phyloP scores from a whole-genome alignment of 2,329 filamentous ascomycete species.

The Fusarium sp. region DNA sequence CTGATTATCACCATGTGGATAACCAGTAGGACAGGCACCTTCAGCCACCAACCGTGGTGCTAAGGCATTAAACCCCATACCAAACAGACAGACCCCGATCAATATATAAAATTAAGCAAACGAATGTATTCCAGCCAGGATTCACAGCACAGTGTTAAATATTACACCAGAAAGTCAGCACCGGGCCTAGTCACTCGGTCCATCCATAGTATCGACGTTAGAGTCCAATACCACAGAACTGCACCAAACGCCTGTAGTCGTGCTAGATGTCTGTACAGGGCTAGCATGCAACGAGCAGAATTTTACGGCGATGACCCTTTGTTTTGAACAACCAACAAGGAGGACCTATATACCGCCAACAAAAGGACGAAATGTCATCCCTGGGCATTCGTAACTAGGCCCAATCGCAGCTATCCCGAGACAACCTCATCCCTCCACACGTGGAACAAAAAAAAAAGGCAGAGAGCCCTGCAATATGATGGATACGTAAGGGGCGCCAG shows the following conservation, averaged over 20 bases:
- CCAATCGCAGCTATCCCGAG: background rate
- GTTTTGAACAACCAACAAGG: background rate
- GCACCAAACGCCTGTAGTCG: background rate
- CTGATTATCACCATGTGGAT: background rate
- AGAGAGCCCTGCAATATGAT: background rate
- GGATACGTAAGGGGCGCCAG: background rate
- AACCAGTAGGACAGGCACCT: too few species aligned
- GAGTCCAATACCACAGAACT: background rate
- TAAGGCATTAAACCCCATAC: background rate
- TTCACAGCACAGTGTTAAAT: too few species aligned
- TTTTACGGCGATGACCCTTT: background rate
- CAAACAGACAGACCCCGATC: background rate
- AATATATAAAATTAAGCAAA: background rate
- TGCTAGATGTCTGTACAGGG: background rate
- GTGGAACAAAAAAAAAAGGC: background rate
- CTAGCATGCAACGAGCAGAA: background rate
- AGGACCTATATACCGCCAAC: background rate
- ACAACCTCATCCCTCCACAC: background rate
- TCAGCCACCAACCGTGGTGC: background rate
- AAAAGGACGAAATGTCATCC: background rate
- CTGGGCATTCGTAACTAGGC: background rate
- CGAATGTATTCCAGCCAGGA: background rate
- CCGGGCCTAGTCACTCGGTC: background rate
- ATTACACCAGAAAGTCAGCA: background rate
- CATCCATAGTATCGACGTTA: background rate